A percentile compares a stretch with the other conserved stretches of the same genome.
These are phyloP conservation scores for Fusarium pseudoanthophilum DNA, from an alignment of 2,329 filamentous ascomycete species.

Conservation along the genomic window DNA sequence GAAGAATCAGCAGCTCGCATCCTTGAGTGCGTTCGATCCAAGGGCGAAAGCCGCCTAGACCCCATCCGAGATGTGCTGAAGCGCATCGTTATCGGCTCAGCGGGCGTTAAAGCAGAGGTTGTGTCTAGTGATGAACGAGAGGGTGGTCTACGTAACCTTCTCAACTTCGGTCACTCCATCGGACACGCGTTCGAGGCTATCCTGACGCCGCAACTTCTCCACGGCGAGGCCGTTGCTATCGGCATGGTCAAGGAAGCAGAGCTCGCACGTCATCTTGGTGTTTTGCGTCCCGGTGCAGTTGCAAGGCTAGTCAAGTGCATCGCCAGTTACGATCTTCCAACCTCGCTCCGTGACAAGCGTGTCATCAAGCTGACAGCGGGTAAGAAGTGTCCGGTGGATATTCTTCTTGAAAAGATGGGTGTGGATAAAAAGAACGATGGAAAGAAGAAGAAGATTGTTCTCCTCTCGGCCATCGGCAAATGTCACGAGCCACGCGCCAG, in stretches of 20 bases:
- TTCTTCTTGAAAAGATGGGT: constrained; percentile 90
- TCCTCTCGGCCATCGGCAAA: constrained; percentile 88
- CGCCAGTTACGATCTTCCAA: constrained; percentile 90
- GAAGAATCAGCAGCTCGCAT: constrained; percentile 85
- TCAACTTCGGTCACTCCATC: constrained; percentile 98
- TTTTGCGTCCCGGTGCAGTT: constrained; percentile 86
- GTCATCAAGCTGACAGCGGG: constrained; percentile 85
- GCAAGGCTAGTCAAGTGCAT: constrained; percentile 93
- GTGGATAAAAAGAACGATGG: constrained; percentile 99
- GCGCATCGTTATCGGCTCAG: constrained; percentile 86
- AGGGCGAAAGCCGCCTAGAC: constrained; percentile 67
- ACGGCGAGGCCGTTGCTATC: constrained; percentile 95
- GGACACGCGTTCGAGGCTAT: constrained; percentile 97
- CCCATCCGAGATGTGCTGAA: constrained; percentile 78
- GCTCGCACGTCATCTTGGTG: constrained; percentile 86
- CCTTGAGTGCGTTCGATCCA: constrained; percentile 58
- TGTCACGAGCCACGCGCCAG: constrained; percentile 90
- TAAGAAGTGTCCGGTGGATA: constrained; percentile 87
- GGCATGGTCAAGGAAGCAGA: constrained; percentile 99
- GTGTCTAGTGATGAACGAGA: constrained; percentile 96
- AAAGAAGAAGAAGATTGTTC: constrained; percentile 92
- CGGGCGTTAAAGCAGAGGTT: constrained; percentile 92
- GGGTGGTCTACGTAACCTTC: constrained; percentile 89
- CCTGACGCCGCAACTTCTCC: constrained; percentile 91
- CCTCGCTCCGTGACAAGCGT: constrained; percentile 83